Percentiles rank a stretch among this genome's conserved stretches.
These are phyloP conservation scores for Fusarium sp. DNA, from an alignment of 2,329 filamentous ascomycete species.

Conservation along the genomic window DNA sequence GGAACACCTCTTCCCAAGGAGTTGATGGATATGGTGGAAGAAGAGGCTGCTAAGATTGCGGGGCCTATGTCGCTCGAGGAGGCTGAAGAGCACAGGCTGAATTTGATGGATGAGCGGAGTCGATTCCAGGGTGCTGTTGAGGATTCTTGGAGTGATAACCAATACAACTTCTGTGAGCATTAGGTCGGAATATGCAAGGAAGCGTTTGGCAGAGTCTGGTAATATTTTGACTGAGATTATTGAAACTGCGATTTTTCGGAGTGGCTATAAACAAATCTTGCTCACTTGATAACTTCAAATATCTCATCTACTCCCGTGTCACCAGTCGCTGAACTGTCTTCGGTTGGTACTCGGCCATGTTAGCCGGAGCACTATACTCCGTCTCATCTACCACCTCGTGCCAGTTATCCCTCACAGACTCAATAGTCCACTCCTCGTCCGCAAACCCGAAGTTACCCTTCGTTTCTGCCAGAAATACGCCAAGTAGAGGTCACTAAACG, in stretches of 20 bases:
- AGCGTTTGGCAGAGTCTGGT: accelerated
- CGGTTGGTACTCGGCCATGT: background rate
- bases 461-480: background rate
- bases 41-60: background rate
- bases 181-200: background rate
- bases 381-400: background rate
- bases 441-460: background rate
- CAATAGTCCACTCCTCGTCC: background rate
- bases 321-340: background rate
- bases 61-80: constrained; percentile 35
- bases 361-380: background rate
- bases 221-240: background rate
- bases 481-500: too few relatives aligned
- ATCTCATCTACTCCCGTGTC: background rate
- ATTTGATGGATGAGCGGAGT: constrained; percentile 30
- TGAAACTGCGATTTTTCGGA: background rate
- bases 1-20: constrained; percentile 12
- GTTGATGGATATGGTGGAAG: constrained; percentile 20
- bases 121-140: background rate
- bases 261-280: background rate
- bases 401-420: background rate
- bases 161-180: constrained; percentile 41
- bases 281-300: background rate
- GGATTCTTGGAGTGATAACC: accelerated
- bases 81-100: constrained; percentile 30